A percentile compares a stretch with the other conserved stretches of the same genome.
phyloP scores from a whole-genome alignment of 495 filamentous ascomycete species.

The Aspergillus funiculosus region DNA sequence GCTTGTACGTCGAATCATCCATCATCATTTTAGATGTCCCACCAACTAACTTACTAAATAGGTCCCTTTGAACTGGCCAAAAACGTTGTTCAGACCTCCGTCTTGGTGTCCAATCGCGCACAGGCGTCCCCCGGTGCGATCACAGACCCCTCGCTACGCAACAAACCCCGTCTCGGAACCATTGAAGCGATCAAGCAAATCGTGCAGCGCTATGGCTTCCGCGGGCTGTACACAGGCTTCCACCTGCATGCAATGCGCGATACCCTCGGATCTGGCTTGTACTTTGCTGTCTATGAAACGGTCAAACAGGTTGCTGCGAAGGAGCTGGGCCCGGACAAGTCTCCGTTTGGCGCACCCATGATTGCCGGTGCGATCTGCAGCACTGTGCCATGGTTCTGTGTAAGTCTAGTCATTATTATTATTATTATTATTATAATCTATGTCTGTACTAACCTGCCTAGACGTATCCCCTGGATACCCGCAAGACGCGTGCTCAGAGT shows the following conservation, averaged over 20 bases:
- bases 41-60: constrained; percentile 31
- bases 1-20: constrained; percentile 58
- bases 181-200: constrained; percentile 74
- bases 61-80: constrained; percentile 94
- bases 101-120: constrained; percentile 68
- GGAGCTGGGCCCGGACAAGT: constrained; percentile 34
- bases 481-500: constrained; percentile 46
- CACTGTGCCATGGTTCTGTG: constrained; percentile 44
- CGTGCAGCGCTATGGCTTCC: constrained; percentile 66
- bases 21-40: neutral
- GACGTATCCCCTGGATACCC: constrained; percentile 47
- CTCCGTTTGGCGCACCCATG: constrained; percentile 38
- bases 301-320: constrained; percentile 77
- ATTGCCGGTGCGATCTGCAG: constrained; percentile 45
- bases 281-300: constrained; percentile 89
- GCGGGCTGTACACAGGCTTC: constrained; percentile 83
- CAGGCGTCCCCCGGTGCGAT: constrained; percentile 51
- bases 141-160: constrained; percentile 59
- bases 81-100: constrained; percentile 81
- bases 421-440: constrained; percentile 2
- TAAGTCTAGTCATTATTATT: constrained; percentile 31
- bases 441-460: constrained; percentile 17
- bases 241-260: constrained; percentile 77
- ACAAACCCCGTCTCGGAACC: constrained; percentile 70
- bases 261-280: constrained; percentile 81